Conservation (phyloP, 1,284 basidiomycete genomes). For the Heterobasidion irregulare region DNA sequence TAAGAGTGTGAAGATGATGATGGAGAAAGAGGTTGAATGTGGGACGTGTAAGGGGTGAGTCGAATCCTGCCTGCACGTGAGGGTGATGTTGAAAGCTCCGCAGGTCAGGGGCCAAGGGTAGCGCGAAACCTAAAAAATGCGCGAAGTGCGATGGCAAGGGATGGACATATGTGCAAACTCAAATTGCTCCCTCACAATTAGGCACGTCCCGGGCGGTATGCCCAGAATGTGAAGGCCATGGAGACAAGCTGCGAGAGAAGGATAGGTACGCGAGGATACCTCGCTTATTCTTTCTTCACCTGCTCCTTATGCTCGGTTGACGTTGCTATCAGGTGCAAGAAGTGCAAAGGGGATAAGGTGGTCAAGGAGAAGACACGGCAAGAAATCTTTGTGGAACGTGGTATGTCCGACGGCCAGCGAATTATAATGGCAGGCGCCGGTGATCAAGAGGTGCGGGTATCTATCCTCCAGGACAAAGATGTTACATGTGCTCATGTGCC, state of each 20-base stretch:
- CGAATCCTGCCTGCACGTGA: background rate
- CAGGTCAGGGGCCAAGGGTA: constrained; percentile 76
- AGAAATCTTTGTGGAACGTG: constrained; percentile 81
- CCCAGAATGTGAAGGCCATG: constrained; percentile 73
- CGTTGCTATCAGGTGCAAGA: constrained; percentile 68
- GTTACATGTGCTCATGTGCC: background rate
- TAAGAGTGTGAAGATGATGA: constrained; percentile 81
- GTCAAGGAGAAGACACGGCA: constrained; percentile 84
- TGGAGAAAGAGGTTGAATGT: constrained; percentile 84
- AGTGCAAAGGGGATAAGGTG: constrained; percentile 86
- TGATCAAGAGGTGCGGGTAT: constrained; percentile 67
- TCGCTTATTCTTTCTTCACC: background rate
- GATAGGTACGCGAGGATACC: constrained; percentile 51
- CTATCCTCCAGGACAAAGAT: too few species aligned
- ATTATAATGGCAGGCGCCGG: constrained; percentile 88
- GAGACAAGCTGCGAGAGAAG: constrained; percentile 80
- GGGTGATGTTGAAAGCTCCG: constrained; percentile 4
- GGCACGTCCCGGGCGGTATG: constrained; percentile 55
- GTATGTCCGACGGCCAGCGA: constrained; percentile 80
- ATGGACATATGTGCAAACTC: constrained; percentile 55
- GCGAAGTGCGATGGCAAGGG: constrained; percentile 81
- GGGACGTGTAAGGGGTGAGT: constrained; percentile 73
- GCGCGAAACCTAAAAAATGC: constrained; percentile 77
- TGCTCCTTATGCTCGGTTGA: constrained; percentile 5
- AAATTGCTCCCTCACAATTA: constrained; percentile 42